Percentiles rank a stretch among this genome's conserved stretches.
Conservation (phyloP, 2,329 filamentous ascomycete genomes). For the Daldinia eschscholtzii region DNA sequence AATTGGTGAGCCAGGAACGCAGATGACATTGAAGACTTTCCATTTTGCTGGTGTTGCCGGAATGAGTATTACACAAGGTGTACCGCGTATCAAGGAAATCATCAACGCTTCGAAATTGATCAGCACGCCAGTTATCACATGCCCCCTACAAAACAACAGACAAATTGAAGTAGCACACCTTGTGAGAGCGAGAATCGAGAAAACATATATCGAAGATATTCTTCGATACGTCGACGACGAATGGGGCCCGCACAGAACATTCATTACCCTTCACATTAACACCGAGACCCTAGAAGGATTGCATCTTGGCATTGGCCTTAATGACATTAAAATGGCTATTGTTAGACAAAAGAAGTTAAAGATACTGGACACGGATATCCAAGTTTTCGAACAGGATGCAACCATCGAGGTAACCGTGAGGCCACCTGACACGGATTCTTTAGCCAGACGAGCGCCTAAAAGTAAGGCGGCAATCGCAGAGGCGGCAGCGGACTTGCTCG, state of each 20-base stretch:
- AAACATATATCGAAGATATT: conserved; percentile 88
- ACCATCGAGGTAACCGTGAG: conserved; percentile 80
- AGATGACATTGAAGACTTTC: conserved; percentile 99
- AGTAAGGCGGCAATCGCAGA: conserved; percentile 63
- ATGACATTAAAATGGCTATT: conserved; percentile 82
- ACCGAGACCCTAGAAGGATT: conserved; percentile 81
- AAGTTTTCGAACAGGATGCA: conserved; percentile 64
- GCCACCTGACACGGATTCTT: conserved; percentile 64
- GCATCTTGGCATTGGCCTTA: conserved; percentile 80
- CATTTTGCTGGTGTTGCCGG: conserved; percentile 99
- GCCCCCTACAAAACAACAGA: conserved; percentile 81
- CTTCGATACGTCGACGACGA: conserved; percentile 87
- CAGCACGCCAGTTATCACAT: conserved; percentile 93
- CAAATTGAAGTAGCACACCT: conserved; percentile 85
- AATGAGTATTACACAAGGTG: conserved; percentile 99
- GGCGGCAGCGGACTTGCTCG: conserved; percentile 73
- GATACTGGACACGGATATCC: conserved; percentile 74
- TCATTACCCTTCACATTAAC: conserved; percentile 85
- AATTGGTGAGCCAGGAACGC: conserved; percentile 96
- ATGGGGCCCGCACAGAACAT: conserved; percentile 82
- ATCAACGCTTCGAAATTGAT: conserved; percentile 98
- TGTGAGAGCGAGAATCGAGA: conserved; percentile 94
- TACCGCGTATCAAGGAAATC: conserved; percentile 99
- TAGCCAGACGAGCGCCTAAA: conserved; percentile 61
- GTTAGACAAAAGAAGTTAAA: conserved; percentile 86